phyloP scores from a whole-genome alignment of 176 grass and related monocot species.

The Puya raimondii region DNA sequence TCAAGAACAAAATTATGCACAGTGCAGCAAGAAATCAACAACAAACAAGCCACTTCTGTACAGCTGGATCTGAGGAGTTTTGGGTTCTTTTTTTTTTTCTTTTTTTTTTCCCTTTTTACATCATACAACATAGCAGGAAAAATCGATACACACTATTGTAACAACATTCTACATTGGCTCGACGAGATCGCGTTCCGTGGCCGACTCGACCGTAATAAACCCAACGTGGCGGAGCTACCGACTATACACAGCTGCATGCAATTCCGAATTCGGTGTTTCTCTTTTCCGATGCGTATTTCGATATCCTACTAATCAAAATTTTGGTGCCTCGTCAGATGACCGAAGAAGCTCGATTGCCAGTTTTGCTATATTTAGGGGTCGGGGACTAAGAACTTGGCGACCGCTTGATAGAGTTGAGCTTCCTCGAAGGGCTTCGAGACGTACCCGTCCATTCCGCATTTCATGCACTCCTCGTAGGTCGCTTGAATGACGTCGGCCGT shows the following conservation, averaged over 20 bases:
- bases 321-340: neutral
- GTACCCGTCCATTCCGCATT: slow-evolving; percentile 85
- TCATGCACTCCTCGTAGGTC: slow-evolving; percentile 79
- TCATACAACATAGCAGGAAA: neutral
- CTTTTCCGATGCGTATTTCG: too few relatives aligned
- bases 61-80: neutral
- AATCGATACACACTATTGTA: neutral
- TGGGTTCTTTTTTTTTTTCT: neutral
- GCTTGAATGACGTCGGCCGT: slow-evolving; percentile 95
- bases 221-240: neutral
- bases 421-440: slow-evolving; percentile 96
- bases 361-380: neutral
- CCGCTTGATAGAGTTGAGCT: slow-evolving; percentile 73
- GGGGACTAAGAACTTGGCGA: slow-evolving; percentile 62
- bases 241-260: neutral
- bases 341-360: neutral
- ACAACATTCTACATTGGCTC: neutral
- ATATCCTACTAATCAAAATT: too few relatives aligned
- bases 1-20: neutral
- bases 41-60: neutral
- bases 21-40: neutral
- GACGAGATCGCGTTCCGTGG: neutral
- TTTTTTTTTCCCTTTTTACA: neutral
- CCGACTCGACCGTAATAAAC: neutral
- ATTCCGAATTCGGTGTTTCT: neutral